Percentiles rank a stretch among this genome's conserved stretches.
Evolutionary conservation across 2,329 filamentous ascomycete species (phyloP).

Genomic region (Nemania serpens): DNA sequence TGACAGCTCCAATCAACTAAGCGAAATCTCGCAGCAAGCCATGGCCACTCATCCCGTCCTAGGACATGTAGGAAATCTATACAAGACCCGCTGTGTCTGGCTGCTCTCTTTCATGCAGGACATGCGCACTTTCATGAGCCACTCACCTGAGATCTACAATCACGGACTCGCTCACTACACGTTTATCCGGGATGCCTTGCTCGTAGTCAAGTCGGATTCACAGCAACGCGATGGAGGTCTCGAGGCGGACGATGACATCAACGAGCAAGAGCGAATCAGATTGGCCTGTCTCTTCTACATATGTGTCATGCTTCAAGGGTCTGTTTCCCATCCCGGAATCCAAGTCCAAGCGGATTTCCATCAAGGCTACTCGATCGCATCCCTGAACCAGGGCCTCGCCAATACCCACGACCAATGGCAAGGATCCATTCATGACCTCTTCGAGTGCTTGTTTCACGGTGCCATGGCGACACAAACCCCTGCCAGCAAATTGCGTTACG

Average conservation of each 20-base stretch:
- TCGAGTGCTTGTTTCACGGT: constrained; percentile 16
- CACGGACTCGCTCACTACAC: constrained; percentile 15
- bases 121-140: constrained; percentile 20
- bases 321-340: background rate
- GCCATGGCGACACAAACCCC: constrained; percentile 13
- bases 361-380: constrained; percentile 11
- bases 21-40: constrained; percentile 19
- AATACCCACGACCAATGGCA: constrained; percentile 13
- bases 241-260: background rate
- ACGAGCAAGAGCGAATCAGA: constrained; percentile 14
- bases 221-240: constrained; percentile 3
- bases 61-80: constrained; percentile 15
- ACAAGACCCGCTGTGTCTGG: constrained; percentile 24
- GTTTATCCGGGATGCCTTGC: constrained; percentile 18
- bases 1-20: constrained; percentile 23
- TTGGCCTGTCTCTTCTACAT: constrained; percentile 20
- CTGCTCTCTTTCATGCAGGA: constrained; percentile 24
- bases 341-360: background rate
- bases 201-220: constrained; percentile 15
- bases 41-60: constrained; percentile 10
- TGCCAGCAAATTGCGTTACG: constrained; percentile 13
- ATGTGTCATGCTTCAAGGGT: constrained; percentile 19
- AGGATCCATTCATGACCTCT: constrained; percentile 12
- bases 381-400: constrained; percentile 15
- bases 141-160: constrained; percentile 17